phyloP scores from a whole-genome alignment of 805 yeast species.

The Hanseniaspora valbyensis region DNA sequence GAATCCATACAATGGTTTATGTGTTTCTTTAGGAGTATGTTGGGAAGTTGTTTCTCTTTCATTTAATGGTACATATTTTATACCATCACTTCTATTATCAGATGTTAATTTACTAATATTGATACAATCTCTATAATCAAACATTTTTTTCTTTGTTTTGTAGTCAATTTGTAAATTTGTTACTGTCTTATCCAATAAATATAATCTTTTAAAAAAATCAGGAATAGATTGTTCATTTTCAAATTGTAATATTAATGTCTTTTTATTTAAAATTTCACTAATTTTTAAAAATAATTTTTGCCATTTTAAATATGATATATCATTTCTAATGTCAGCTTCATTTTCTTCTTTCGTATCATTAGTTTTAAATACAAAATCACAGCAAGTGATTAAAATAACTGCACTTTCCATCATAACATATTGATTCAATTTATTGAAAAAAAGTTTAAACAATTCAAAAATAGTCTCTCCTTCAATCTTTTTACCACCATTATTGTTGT shows the following conservation, averaged over 20 bases:
- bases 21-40: background rate
- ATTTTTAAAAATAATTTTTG: background rate
- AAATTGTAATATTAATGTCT: background rate
- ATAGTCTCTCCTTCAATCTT: background rate
- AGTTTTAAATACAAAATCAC: background rate
- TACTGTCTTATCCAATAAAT: background rate
- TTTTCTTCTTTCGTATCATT: background rate
- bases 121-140: slow-evolving; percentile 7
- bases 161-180: background rate
- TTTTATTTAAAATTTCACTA: background rate
- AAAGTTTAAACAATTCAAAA: no score
- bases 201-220: slow-evolving; percentile 1
- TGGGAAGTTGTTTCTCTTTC: background rate
- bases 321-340: background rate
- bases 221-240: background rate
- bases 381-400: background rate
- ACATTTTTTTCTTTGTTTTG: background rate
- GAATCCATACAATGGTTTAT: slow-evolving; percentile 10
- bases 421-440: no score
- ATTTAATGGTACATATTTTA: background rate
- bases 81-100: no score
- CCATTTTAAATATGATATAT: slow-evolving; percentile 2
- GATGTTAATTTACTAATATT: background rate
- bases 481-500: background rate
- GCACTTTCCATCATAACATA: no score